A percentile compares a stretch with the other conserved stretches of the same genome.
phyloP scores from a whole-genome alignment of 345 rosid species.

The Eucalyptus shirleyi region DNA sequence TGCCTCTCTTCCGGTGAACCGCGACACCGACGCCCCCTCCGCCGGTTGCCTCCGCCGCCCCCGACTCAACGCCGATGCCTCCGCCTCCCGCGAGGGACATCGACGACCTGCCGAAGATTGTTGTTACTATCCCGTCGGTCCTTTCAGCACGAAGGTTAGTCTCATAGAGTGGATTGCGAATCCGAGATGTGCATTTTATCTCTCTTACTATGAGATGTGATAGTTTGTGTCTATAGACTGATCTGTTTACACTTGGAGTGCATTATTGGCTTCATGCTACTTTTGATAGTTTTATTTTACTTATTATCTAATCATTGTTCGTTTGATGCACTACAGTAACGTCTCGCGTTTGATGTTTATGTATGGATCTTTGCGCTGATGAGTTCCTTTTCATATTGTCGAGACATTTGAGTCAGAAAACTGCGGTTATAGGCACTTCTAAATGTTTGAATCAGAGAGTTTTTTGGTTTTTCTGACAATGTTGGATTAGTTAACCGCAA shows the following conservation, averaged over 20 bases:
- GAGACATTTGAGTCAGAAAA: neutral
- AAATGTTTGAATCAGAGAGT: neutral
- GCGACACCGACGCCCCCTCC: no score
- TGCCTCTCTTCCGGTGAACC: no score
- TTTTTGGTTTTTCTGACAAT: neutral
- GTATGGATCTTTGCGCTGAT: neutral
- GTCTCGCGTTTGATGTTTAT: neutral
- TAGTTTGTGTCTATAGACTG: neutral
- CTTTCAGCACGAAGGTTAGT: no score
- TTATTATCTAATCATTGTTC: neutral
- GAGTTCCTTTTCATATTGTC: neutral
- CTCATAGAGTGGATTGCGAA: neutral
- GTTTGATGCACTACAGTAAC: neutral
- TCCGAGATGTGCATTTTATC: neutral
- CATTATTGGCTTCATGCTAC: neutral
- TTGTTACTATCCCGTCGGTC: no score
- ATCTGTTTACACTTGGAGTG: neutral
- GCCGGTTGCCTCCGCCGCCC: no score
- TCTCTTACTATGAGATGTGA: neutral
- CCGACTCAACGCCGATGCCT: no score
- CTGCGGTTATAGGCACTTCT: neutral
- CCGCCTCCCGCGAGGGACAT: no score
- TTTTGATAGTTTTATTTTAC: neutral
- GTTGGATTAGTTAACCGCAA: neutral
- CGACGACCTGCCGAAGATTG: no score